Conservation (phyloP, 192 early-diverging fungal genomes). For the Hyaloraphidium curvatum region DNA sequence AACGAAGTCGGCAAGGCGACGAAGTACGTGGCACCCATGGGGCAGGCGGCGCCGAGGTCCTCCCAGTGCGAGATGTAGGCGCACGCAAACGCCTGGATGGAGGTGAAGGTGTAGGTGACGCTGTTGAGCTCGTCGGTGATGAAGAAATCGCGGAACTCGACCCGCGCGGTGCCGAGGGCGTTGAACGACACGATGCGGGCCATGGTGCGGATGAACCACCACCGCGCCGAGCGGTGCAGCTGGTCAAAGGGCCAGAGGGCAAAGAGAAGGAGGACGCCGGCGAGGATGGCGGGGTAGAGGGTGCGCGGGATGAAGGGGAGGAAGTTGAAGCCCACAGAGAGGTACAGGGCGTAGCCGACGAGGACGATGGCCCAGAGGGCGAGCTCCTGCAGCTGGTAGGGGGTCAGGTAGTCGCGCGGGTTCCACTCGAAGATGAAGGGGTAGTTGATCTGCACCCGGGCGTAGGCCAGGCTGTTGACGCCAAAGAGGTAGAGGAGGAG, state of each 20-base stretch:
- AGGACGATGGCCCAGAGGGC: too few species aligned
- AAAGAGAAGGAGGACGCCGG: neutral
- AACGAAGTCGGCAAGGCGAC: too few species aligned
- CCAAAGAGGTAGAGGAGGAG: too few species aligned
- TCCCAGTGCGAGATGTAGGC: neutral
- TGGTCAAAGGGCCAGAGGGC: neutral
- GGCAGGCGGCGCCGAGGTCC: neutral
- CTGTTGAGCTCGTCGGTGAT: neutral
- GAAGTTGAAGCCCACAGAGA: too few species aligned
- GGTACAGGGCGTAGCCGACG: too few species aligned
- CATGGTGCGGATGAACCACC: neutral
- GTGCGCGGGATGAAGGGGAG: neutral
- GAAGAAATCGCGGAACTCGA: conserved; percentile 2
- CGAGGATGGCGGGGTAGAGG: neutral
- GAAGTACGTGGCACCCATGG: neutral
- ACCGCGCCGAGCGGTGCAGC: neutral
- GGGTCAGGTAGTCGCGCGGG: too few species aligned
- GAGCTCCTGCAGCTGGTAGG: too few species aligned
- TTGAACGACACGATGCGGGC: neutral
- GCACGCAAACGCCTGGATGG: neutral
- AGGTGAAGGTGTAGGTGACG: neutral
- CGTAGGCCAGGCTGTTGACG: too few species aligned
- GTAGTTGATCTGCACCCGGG: too few species aligned
- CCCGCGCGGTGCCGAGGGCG: too few species aligned
- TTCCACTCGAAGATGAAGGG: too few species aligned